Conservation (phyloP, 257 asterid species). For the Agastache rugosa region DNA sequence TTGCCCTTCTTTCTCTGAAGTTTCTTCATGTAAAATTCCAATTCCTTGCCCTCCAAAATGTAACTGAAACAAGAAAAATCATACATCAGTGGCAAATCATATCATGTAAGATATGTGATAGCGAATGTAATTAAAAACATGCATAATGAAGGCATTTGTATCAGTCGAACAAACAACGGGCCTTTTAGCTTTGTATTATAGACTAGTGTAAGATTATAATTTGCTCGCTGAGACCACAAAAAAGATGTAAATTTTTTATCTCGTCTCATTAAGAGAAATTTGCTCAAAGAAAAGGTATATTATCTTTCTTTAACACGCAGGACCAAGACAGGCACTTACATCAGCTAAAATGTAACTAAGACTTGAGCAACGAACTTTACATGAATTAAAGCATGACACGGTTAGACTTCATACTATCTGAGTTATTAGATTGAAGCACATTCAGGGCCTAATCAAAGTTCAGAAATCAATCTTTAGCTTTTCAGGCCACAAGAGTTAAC, state of each 20-base stretch:
- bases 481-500: neutral
- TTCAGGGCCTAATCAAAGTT: neutral
- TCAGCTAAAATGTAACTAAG: neutral
- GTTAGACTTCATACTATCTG: neutral
- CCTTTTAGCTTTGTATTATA: neutral
- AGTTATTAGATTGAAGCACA: neutral
- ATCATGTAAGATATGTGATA: neutral
- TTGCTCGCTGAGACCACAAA: neutral
- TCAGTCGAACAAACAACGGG: neutral
- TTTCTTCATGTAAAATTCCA: constrained; percentile 64
- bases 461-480: neutral
- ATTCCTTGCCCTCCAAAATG: constrained; percentile 44
- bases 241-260: neutral
- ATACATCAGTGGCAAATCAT: neutral
- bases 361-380: neutral
- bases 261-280: neutral
- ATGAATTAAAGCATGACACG: neutral
- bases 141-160: neutral
- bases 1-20: constrained; percentile 63
- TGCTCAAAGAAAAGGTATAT: neutral
- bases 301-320: neutral
- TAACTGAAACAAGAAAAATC: neutral
- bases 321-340: neutral
- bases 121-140: constrained; percentile 36
- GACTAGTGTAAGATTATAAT: neutral